Evolutionary conservation across 2,329 filamentous ascomycete genomes (phyloP).

Genomic region (Chalaropsis thielavioides): DNA sequence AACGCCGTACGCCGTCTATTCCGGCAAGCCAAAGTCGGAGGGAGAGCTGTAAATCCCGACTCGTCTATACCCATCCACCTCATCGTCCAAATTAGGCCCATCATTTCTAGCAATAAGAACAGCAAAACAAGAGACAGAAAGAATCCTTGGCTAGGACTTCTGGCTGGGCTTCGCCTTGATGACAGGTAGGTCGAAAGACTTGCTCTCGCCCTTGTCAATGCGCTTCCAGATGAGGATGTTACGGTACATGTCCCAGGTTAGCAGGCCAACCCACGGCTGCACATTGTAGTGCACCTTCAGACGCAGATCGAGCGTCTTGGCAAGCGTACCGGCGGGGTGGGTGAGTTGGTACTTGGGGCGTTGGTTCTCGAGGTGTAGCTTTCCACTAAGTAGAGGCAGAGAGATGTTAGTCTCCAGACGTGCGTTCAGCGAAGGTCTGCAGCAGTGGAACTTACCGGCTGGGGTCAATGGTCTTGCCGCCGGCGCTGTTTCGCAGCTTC

Average conservation of each 20-base stretch:
- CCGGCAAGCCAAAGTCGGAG: too few species aligned
- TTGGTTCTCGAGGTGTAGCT: constrained; percentile 66
- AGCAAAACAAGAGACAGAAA: not conserved
- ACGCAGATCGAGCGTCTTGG: constrained; percentile 56
- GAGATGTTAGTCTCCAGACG: not conserved
- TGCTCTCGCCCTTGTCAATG: constrained; percentile 49
- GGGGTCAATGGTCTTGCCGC: constrained; percentile 46
- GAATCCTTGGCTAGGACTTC: not conserved
- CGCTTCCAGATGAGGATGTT: constrained; percentile 50
- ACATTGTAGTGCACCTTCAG: constrained; percentile 88
- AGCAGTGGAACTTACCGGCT: constrained; percentile 31
- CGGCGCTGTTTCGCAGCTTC: constrained; percentile 45
- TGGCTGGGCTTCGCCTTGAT: constrained; percentile 41
- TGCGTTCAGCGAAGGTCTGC: not conserved
- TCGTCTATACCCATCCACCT: not conserved
- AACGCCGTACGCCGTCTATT: not conserved
- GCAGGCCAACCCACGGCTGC: constrained; percentile 83
- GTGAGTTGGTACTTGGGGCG: constrained; percentile 96
- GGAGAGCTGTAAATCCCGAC: not conserved
- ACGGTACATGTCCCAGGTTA: constrained; percentile 60
- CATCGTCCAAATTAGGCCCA: not conserved
- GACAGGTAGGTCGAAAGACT: constrained; percentile 48
- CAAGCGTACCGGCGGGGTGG: constrained; percentile 67
- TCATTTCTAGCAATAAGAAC: not conserved
- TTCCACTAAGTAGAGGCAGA: constrained; percentile 38